Evolutionary conservation across 78 protist species (phyloP).

Genomic region (Mantamonas sphyraenae): DNA sequence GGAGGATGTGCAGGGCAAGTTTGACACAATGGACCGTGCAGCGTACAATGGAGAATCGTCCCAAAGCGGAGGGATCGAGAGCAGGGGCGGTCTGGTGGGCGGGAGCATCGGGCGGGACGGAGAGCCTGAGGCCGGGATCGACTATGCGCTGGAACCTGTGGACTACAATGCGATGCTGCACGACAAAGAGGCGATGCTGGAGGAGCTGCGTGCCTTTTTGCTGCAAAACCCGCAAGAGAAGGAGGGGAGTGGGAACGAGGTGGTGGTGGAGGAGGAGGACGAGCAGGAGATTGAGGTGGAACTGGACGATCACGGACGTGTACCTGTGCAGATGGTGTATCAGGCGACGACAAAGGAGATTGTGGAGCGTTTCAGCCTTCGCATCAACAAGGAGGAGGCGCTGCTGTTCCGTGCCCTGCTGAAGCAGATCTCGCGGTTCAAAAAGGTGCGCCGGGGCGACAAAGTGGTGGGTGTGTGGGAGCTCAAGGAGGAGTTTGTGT

Average conservation of each 20-base stretch:
- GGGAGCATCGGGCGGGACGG: no score
- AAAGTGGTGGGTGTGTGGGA: conserved; percentile 7
- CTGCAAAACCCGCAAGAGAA: not conserved
- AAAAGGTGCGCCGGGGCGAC: no score
- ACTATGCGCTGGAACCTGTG: no score
- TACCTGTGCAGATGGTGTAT: not conserved
- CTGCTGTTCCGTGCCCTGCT: conserved; percentile 25
- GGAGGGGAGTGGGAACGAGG: not conserved
- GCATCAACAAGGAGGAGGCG: conserved; percentile 10
- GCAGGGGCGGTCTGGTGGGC: no score
- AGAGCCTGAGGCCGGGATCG: no score
- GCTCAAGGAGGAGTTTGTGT: not conserved
- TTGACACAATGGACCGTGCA: no score
- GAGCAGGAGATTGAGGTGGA: not conserved
- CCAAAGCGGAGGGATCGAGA: no score
- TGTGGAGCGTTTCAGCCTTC: not conserved
- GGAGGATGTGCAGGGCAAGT: no score
- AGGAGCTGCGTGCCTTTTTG: not conserved
- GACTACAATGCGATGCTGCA: no score
- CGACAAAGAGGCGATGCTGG: not conserved
- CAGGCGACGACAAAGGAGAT: conserved; percentile 22
- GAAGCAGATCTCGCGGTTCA: conserved; percentile 19
- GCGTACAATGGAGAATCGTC: no score
- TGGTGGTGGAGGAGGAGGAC: not conserved
- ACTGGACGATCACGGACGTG: not conserved